phyloP scores from a whole-genome alignment of 108 stramenopile genomes.

The Fistulifera pelliculosa region DNA sequence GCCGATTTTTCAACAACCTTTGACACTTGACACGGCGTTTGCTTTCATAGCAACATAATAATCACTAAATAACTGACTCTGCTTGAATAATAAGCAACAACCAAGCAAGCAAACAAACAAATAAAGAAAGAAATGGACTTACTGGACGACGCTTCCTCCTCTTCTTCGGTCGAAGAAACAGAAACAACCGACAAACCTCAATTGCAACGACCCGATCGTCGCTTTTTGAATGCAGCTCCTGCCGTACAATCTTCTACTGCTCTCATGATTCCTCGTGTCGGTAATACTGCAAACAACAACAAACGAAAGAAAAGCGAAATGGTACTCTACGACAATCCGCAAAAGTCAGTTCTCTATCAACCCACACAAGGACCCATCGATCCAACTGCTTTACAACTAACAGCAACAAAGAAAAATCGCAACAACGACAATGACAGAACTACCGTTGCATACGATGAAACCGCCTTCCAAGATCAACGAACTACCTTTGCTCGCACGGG shows the following conservation, averaged over 20 bases:
- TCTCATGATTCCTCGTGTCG: constrained; percentile 15
- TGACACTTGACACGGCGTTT: no score
- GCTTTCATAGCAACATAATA: no score
- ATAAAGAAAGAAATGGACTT: no score
- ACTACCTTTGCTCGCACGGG: constrained; percentile 55
- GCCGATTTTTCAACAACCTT: no score
- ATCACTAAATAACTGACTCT: no score
- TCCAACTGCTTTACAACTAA: no score
- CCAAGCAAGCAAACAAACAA: no score
- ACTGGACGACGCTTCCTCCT: no score
- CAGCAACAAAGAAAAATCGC: no score
- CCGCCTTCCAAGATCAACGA: constrained; percentile 49
- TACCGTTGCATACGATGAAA: constrained; percentile 29
- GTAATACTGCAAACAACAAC: constrained; percentile 14
- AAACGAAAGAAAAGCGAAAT: constrained; percentile 6
- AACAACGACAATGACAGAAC: constrained; percentile 1
- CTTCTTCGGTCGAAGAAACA: no score
- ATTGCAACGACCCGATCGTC: constrained; percentile 46
- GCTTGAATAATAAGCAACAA: no score
- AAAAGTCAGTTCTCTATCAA: constrained; percentile 19
- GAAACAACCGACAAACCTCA: no score
- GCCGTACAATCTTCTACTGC: constrained; percentile 11
- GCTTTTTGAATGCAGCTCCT: constrained; percentile 38
- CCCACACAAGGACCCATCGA: constrained; percentile 42
- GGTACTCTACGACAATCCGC: constrained; percentile 20